phyloP scores from a whole-genome alignment of 352 stramenopile species.

The Heterotrichella gracilis region DNA sequence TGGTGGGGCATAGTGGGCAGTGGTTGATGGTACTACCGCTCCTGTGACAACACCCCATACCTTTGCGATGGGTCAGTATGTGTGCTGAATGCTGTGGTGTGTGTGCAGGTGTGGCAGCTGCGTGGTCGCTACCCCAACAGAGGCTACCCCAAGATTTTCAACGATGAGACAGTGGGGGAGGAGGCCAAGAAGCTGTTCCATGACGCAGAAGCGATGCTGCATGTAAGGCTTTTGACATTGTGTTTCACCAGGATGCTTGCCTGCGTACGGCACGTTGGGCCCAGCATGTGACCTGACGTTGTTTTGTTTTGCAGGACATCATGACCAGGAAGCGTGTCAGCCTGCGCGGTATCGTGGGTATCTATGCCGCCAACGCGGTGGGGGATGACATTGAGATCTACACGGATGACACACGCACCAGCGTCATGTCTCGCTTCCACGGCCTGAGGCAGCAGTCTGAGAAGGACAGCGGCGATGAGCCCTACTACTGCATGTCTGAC shows the following conservation, averaged over 20 bases:
- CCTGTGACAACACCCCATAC: no score
- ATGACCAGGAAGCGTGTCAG: slow-evolving; percentile 52
- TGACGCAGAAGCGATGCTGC: slow-evolving; percentile 59
- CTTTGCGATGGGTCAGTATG: no score
- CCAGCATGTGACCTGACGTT: no score
- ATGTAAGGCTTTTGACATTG: no score
- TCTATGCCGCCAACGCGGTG: slow-evolving; percentile 61
- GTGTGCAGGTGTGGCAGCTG: slow-evolving; percentile 84
- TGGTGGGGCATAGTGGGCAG: no score
- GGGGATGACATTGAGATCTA: slow-evolving; percentile 63
- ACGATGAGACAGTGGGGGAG: slow-evolving; percentile 57
- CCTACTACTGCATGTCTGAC: slow-evolving; percentile 64
- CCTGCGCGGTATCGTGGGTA: slow-evolving; percentile 53
- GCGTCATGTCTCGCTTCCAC: slow-evolving; percentile 31
- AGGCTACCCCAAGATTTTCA: slow-evolving; percentile 88
- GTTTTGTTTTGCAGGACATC: slow-evolving; percentile 67
- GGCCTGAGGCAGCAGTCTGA: slow-evolving; percentile 82
- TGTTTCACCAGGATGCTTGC: no score
- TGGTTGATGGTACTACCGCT: no score
- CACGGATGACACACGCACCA: slow-evolving; percentile 19
- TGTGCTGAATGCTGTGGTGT: no score
- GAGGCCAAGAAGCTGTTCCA: slow-evolving; percentile 83
- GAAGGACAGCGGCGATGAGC: slow-evolving; percentile 59
- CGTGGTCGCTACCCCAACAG: slow-evolving; percentile 77
- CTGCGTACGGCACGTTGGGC: no score